Evolutionary conservation across 345 rosid species (phyloP).

Genomic region (Acer yangbiense): DNA sequence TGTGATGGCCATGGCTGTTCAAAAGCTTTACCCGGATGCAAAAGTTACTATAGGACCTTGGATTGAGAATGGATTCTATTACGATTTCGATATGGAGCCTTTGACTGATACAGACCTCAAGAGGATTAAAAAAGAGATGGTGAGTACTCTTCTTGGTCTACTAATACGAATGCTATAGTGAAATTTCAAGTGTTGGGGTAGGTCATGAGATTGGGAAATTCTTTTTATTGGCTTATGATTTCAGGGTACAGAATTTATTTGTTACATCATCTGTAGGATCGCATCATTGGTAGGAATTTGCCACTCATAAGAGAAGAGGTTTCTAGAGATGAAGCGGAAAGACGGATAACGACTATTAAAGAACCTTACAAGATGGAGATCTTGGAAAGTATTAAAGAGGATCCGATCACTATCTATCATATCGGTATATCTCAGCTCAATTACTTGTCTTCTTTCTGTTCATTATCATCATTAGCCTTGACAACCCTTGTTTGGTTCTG

Average conservation of each 20-base stretch:
- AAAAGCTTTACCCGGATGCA: conserved; percentile 82
- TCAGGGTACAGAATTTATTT: conserved; percentile 50
- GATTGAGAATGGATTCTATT: conserved; percentile 93
- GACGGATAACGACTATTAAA: conserved; percentile 68
- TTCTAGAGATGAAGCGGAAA: conserved; percentile 79
- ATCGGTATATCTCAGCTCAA: conserved; percentile 50
- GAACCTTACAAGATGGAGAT: conserved; percentile 98
- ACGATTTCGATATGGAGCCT: conserved; percentile 93
- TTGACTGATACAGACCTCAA: conserved; percentile 86
- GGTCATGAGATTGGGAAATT: conserved; percentile 22
- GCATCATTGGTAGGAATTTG: conserved; percentile 79
- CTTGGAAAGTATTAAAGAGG: conserved; percentile 79
- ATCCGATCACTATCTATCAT: conserved; percentile 86
- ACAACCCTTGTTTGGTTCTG: background rate
- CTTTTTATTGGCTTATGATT: conserved; percentile 42
- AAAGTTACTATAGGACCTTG: conserved; percentile 98
- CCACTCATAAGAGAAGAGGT: conserved; percentile 89
- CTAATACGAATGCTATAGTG: background rate
- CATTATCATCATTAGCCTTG: background rate
- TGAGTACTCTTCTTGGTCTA: conserved; percentile 40
- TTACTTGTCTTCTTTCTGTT: conserved; percentile 18
- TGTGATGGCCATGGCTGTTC: conserved; percentile 99
- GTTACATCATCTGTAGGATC: conserved; percentile 75
- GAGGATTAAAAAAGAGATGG: conserved; percentile 96
- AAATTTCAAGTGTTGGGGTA: background rate